These are phyloP conservation scores for Boletellus ananiceps DNA, from an alignment of 768 basidiomycete species.

Conservation along the genomic window DNA sequence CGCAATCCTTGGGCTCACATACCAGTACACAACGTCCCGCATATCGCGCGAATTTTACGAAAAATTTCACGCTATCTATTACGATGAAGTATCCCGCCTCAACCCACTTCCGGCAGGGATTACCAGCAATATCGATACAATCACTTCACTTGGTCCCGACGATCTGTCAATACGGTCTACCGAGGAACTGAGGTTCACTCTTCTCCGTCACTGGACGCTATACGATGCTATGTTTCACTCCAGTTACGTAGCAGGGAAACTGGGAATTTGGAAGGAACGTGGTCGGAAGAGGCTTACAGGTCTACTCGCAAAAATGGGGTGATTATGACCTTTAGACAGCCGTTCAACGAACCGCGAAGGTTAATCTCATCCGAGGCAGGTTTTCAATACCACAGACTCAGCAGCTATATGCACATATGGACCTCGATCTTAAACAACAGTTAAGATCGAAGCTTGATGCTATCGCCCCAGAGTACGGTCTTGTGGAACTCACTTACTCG, in stretches of 20 bases:
- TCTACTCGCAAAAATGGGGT: constrained; percentile 98
- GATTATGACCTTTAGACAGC: constrained; percentile 20
- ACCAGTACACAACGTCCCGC: constrained; percentile 83
- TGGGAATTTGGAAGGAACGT: constrained; percentile 95
- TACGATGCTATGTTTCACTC: constrained; percentile 99
- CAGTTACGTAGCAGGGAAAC: constrained; percentile 89
- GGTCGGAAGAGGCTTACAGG: constrained; percentile 88
- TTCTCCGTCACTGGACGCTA: constrained; percentile 96
- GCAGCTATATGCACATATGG: constrained; percentile 93
- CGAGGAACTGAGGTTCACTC: constrained; percentile 90
- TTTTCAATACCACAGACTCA: constrained; percentile 94
- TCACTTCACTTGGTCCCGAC: constrained; percentile 66
- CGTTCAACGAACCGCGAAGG: background rate
- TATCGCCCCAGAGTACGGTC: constrained; percentile 91
- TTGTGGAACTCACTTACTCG: constrained; percentile 88
- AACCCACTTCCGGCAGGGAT: constrained; percentile 56
- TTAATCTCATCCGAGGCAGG: constrained; percentile 39
- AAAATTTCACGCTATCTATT: constrained; percentile 68
- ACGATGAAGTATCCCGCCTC: constrained; percentile 90
- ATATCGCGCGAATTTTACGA: constrained; percentile 89
- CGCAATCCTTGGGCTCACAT: constrained; percentile 89
- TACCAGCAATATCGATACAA: constrained; percentile 35
- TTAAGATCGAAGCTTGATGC: constrained; percentile 79
- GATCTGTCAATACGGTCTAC: constrained; percentile 77
- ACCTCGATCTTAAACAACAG: constrained; percentile 83